Evolutionary conservation across 2,329 filamentous ascomycete genomes (phyloP).

Genomic region (Aspergillus quadrilineatus): DNA sequence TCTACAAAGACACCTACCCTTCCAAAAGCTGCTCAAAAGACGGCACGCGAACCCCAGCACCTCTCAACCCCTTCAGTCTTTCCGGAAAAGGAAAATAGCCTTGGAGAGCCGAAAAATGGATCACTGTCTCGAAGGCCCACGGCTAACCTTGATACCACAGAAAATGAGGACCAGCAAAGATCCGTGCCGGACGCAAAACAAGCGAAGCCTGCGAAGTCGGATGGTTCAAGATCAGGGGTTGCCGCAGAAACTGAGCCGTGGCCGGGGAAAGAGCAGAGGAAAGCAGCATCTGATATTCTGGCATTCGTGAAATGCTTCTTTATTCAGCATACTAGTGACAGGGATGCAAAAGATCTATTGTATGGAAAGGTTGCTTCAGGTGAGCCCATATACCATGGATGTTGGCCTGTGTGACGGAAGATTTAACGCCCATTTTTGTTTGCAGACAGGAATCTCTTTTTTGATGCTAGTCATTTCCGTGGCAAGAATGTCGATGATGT

Average conservation of each 20-base stretch:
- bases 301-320: slow-evolving; percentile 1
- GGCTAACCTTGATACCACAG: neutral
- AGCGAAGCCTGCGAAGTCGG: neutral
- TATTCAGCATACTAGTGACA: neutral
- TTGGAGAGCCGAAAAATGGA: neutral
- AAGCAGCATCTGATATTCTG: neutral
- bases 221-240: neutral
- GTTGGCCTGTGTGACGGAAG: neutral
- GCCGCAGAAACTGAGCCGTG: neutral
- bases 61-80: neutral
- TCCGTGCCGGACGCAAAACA: neutral
- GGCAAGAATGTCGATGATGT: neutral
- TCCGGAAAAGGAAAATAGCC: neutral
- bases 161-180: neutral
- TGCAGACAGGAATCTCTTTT: slow-evolving; percentile 1
- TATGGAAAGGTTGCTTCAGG: slow-evolving; percentile 1
- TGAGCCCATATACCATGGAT: neutral
- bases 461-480: neutral
- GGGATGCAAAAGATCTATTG: neutral
- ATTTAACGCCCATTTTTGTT: neutral
- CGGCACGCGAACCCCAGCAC: neutral
- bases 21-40: neutral
- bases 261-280: neutral
- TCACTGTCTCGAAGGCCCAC: neutral
- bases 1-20: neutral